Evolutionary conservation across 805 yeast species (phyloP), one percentile per base, ranked within the genome.

Genomic region (Tetrapisispora pingtungensis): DNA sequence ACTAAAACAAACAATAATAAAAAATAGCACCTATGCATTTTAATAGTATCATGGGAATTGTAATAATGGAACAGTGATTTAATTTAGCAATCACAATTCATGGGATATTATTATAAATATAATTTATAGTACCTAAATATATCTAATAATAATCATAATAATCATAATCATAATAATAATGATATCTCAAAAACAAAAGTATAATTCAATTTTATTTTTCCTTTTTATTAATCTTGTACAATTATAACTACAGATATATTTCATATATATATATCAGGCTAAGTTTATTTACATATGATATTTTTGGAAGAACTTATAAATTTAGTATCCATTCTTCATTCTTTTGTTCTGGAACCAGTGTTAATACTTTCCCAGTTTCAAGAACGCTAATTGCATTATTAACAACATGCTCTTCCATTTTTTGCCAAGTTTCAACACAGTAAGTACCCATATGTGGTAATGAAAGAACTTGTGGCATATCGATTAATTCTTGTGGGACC

Each of bases 401-500:
- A 24, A 84, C 78, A 28, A 81, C 86, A 60, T 77, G 77, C 53
- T 76, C 78, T 66, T 89, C 96, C 96, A 93, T 85, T 53, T 74
- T 74, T 52, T 70, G 66, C 56, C 83, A 76, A 3, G 95, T 83
- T 64, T 87, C 94, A 42, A 65, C 64, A 4, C 90, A 70, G 59
- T 78, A 79, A 0, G 96, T 85, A 24, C 96, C 97, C 82, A 85
- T 79, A 61, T 88, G 97, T 14, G 97, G 97, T 51, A 84, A 68
- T 31, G 84, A 75, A 12, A 83, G 71, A n/a, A 80, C 85, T 50
- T 81, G 81, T 13, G 84, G 83, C 64, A 81, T 64, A 27, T 68
- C 66, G 40, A 73, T 64, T 49, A 84, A 66, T 48, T 82, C 88
- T 57, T 72, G 64, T 36, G 81, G 73, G n/a, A 78, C 82, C 49